Base-by-base conservation (phyloP, 2,329 filamentous ascomycete genomes). In the Aspergillus sojae region DNA sequence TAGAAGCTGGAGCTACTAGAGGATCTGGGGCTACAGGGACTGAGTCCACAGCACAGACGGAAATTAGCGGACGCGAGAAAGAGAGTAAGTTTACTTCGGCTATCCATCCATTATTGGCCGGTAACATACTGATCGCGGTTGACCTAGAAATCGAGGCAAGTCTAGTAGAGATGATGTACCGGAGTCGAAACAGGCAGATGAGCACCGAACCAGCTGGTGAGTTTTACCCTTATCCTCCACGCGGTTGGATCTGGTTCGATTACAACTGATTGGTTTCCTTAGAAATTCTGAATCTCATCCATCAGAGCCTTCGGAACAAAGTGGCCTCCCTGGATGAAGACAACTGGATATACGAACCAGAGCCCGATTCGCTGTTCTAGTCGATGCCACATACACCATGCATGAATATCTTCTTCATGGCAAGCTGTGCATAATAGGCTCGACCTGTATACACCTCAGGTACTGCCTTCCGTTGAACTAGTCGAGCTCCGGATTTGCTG, bases 311-410 rank as follows among this genome's bases (percentile, higher is more conserved):
- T 60, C 84, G 87, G 68, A 87, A 87, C 63, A 92, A 93, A 74
- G 90, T 93, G 2, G 85, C 87, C 19, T 88, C 89, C 16, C 79
- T 96, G 57, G 86, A 91, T 26, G 91, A 95, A 57, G 93, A 97
- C 72, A 91, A 89, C 71, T 97, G 93, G 93, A 96, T 96, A 89
- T 96, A 91, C 78, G 92, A 94, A 75, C 82, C 86, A 2, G 90
- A 92, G 70, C 84, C 86, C 60, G 80, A 83, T 65, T 77, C 69
- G 59, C 73, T 57, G 32, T 68, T 67, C 45, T 77, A 68, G 73
- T 10, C 10, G 32, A 45, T 56, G 59, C 54, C 34, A 12, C 58
- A 32, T 41, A 23, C 32, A 32, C 57, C 58, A 68, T 64, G 62
- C 62, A 62, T 61, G 5, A 14, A 34, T 60, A 53, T 48, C 58